These are phyloP conservation scores for Lactarius deliciosus DNA, from an alignment of 768 basidiomycete genomes.

Conservation along the genomic window DNA sequence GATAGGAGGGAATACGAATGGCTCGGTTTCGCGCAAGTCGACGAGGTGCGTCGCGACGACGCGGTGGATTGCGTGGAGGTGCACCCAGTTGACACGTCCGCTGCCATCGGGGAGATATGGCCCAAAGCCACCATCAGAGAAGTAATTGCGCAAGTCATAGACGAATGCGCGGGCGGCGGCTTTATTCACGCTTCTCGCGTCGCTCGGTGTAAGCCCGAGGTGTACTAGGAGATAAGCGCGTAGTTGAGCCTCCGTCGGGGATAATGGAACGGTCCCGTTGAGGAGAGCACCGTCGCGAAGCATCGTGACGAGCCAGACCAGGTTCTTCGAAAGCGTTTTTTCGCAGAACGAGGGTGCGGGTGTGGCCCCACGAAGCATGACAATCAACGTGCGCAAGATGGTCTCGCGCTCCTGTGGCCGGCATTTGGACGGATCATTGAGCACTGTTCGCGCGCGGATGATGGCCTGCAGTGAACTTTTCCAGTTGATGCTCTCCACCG, in stretches of 20 bases:
- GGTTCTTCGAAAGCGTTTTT: conserved; percentile 45
- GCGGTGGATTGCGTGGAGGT: conserved; percentile 56
- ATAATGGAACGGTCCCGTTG: conserved; percentile 32
- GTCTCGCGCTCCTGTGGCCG: conserved; percentile 45
- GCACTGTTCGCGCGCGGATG: conserved; percentile 51
- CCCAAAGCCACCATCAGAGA: conserved; percentile 50
- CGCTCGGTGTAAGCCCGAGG: conserved; percentile 52
- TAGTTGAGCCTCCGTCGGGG: conserved; percentile 46
- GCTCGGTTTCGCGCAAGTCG: conserved; percentile 39
- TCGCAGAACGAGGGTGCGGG: conserved; percentile 36
- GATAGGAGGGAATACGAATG: conserved; percentile 36
- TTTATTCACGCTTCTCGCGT: conserved; percentile 38
- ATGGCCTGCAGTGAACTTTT: conserved; percentile 52
- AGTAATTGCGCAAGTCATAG: conserved; percentile 62
- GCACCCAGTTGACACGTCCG: conserved; percentile 57
- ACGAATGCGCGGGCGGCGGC: conserved; percentile 53
- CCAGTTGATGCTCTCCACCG: conserved; percentile 42
- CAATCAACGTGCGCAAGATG: conserved; percentile 51
- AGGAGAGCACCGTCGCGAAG: conserved; percentile 48
- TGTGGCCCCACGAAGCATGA: conserved; percentile 45
- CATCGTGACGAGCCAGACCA: conserved; percentile 50
- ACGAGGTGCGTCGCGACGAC: conserved; percentile 54
- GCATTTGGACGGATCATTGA: conserved; percentile 38
- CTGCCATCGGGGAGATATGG: conserved; percentile 50
- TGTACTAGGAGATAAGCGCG: conserved; percentile 53